phyloP scores from a whole-genome alignment of 176 grass and related monocot genomes.

The Rhynchospora tenuis region DNA sequence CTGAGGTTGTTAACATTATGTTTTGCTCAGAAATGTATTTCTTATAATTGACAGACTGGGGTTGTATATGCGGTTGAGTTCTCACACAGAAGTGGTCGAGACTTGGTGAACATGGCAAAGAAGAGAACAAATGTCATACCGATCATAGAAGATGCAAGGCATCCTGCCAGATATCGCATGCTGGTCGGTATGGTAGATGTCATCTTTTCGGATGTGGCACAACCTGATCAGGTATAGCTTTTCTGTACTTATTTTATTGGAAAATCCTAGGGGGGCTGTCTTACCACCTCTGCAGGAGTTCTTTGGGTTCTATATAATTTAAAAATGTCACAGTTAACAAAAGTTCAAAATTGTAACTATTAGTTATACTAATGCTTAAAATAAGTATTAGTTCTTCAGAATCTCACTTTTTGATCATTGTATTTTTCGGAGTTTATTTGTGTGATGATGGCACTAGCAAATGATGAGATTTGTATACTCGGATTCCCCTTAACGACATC shows the following conservation, averaged over 20 bases:
- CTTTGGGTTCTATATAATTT: not conserved
- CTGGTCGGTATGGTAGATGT: conserved; percentile 97
- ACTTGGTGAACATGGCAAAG: conserved; percentile 95
- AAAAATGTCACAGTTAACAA: no score
- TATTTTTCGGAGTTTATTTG: not conserved
- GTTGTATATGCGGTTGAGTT: conserved; percentile 95
- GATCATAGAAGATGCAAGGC: conserved; percentile 92
- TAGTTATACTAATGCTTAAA: no score
- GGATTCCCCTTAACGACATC: conserved; percentile 99
- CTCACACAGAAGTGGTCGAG: conserved; percentile 87
- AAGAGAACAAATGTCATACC: conserved; percentile 96
- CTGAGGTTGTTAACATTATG: not conserved
- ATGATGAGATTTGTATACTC: conserved; percentile 67
- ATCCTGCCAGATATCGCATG: conserved; percentile 78
- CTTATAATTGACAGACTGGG: conserved; percentile 44
- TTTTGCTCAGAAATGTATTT: not conserved
- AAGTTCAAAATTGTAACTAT: no score
- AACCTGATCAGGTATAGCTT: conserved; percentile 79
- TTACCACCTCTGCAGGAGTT: not conserved
- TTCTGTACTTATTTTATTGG: not conserved
- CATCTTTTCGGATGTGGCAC: conserved; percentile 97
- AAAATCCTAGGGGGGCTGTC: not conserved
- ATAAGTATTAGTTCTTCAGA: no score
- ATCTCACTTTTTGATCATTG: not conserved
- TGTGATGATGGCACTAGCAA: conserved; percentile 31